Conservation (phyloP, 371 early-diverging fungal genomes). For the Umbelopsis sp. region DNA sequence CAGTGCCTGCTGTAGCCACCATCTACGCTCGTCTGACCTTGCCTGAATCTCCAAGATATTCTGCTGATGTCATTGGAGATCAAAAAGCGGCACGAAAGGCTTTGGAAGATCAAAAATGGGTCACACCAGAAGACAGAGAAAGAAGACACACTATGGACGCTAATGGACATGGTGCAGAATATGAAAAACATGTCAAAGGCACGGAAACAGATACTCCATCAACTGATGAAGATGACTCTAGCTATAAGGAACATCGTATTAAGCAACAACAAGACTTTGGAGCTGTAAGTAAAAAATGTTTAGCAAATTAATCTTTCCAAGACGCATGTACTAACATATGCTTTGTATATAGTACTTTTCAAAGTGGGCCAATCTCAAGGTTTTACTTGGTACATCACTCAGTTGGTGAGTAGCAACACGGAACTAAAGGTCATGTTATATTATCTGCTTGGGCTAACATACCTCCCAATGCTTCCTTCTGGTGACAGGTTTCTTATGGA, state of each 20-base stretch:
- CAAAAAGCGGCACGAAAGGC: constrained; percentile 35
- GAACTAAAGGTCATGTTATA: neutral
- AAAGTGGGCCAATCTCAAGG: constrained; percentile 26
- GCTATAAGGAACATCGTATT: neutral
- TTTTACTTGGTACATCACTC: constrained; percentile 25
- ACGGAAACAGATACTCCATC: neutral
- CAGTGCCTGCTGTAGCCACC: constrained; percentile 63
- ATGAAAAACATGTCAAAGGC: neutral
- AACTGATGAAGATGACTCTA: neutral
- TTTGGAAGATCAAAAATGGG: constrained; percentile 2
- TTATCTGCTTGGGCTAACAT: neutral
- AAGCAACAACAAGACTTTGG: constrained; percentile 21
- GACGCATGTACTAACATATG: neutral
- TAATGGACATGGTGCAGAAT: neutral
- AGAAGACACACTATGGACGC: no score
- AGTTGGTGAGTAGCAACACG: constrained; percentile 16
- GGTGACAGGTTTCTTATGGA: constrained; percentile 28
- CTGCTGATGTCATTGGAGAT: constrained; percentile 55
- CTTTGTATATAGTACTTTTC: constrained; percentile 20
- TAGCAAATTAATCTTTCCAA: no score
- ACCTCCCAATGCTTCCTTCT: neutral
- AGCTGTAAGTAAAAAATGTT: neutral
- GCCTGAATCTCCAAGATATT: constrained; percentile 70
- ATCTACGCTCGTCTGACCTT: constrained; percentile 69
- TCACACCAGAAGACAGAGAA: neutral